Percentiles rank a stretch among this genome's conserved stretches.
These are phyloP conservation scores for Rhodotorula sp. DNA, from an alignment of 1,284 basidiomycete genomes.

Conservation along the genomic window DNA sequence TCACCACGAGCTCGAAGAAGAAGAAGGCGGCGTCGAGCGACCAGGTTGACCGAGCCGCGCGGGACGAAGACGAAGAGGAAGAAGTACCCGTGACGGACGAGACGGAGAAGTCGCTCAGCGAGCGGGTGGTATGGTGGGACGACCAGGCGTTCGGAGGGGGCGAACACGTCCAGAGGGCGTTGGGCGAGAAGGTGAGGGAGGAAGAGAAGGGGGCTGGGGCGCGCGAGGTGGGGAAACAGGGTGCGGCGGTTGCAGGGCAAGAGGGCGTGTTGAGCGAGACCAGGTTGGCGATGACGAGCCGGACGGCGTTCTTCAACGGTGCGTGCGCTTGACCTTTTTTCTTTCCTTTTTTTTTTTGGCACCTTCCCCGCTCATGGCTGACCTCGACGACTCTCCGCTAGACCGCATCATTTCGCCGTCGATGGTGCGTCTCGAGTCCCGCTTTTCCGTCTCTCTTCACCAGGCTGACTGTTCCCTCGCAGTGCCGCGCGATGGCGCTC, in stretches of 20 bases:
- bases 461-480: neutral
- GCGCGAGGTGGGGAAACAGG: slow-evolving; percentile 20
- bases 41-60: slow-evolving; percentile 53
- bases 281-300: slow-evolving; percentile 89
- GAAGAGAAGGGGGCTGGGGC: slow-evolving; percentile 44
- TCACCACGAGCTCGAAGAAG: slow-evolving; percentile 42
- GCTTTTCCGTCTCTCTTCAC: neutral
- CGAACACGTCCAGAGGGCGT: slow-evolving; percentile 34
- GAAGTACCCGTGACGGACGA: slow-evolving; percentile 23
- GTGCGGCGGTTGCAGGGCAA: slow-evolving; percentile 15
- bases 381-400: neutral
- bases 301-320: slow-evolving; percentile 88
- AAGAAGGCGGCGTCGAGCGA: neutral
- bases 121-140: slow-evolving; percentile 44
- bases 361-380: neutral
- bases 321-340: neutral
- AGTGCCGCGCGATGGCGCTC: slow-evolving; percentile 99
- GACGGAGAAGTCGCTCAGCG: slow-evolving; percentile 51
- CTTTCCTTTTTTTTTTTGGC: neutral
- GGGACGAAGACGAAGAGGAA: slow-evolving; percentile 31
- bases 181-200: slow-evolving; percentile 36
- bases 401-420: slow-evolving; percentile 72
- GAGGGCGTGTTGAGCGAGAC: slow-evolving; percentile 64
- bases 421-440: slow-evolving; percentile 63
- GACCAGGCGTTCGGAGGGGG: neutral